phyloP scores from a whole-genome alignment of 2,329 filamentous ascomycete species.

The Xylaria sp. region DNA sequence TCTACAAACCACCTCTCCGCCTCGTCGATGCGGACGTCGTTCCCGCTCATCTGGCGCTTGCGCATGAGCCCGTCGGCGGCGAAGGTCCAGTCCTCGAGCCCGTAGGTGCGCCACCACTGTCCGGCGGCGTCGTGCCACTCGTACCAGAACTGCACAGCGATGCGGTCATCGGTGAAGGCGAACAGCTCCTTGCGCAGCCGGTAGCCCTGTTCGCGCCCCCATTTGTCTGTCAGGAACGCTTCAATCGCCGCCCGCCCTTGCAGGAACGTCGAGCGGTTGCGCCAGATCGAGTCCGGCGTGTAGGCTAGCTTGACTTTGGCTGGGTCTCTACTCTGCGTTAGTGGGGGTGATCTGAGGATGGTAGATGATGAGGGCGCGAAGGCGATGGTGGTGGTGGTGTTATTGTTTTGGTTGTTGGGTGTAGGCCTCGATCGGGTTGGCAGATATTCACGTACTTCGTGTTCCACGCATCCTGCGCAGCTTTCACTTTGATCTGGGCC shows the following conservation, averaged over 20 bases:
- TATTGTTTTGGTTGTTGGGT: background rate
- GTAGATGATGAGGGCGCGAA: background rate
- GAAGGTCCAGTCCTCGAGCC: constrained; percentile 82
- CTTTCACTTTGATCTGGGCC: constrained; percentile 78
- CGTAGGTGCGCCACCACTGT: constrained; percentile 88
- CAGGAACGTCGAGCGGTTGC: constrained; percentile 76
- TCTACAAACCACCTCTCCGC: constrained; percentile 72
- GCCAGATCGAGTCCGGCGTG: constrained; percentile 78
- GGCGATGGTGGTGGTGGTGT: background rate
- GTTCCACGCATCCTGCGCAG: constrained; percentile 84
- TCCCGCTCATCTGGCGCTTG: constrained; percentile 78
- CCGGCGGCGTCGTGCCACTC: constrained; percentile 73
- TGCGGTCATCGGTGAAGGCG: constrained; percentile 71
- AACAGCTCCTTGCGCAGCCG: constrained; percentile 83
- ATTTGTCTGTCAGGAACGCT: constrained; percentile 73
- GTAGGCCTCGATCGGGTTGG: background rate
- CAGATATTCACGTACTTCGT: constrained; percentile 58
- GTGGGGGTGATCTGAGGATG: background rate
- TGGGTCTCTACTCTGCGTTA: constrained; percentile 59
- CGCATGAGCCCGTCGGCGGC: constrained; percentile 71
- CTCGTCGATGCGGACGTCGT: constrained; percentile 68
- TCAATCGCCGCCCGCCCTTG: constrained; percentile 71
- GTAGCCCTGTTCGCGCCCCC: constrained; percentile 74
- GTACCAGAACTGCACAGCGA: constrained; percentile 90
- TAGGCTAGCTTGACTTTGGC: constrained; percentile 72